A percentile compares a stretch with the other conserved stretches of the same genome.
phyloP scores from a whole-genome alignment of 805 yeast genomes.

The Ogataea ramenticola region DNA sequence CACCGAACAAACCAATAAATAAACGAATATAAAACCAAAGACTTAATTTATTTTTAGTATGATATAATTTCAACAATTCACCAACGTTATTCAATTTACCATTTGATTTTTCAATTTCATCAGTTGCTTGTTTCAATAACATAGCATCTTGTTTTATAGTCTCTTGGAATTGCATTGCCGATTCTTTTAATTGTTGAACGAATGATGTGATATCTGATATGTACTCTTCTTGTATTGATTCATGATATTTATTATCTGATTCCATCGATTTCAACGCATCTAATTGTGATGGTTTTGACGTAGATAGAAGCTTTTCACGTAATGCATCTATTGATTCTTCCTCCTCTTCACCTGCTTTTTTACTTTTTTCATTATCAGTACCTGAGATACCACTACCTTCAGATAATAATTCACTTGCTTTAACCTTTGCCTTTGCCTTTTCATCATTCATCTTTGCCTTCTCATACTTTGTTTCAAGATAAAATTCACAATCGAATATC shows the following conservation, averaged over 20 bases:
- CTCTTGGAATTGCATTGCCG: conserved; percentile 26
- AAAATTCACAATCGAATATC: not conserved
- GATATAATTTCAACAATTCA: conserved; percentile 19
- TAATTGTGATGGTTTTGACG: conserved; percentile 16
- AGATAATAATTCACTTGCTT: not conserved
- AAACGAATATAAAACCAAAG: conserved; percentile 26
- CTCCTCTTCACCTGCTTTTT: conserved; percentile 1
- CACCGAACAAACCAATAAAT: conserved; percentile 12
- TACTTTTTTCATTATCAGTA: too few species aligned
- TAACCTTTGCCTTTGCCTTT: not conserved
- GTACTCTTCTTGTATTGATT: conserved; percentile 24
- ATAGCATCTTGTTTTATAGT: conserved; percentile 24
- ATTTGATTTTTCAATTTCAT: conserved; percentile 24
- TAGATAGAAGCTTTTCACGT: conserved; percentile 21
- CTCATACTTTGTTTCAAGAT: not conserved
- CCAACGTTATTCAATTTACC: conserved; percentile 23
- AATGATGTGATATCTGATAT: conserved; percentile 24
- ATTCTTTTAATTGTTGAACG: conserved; percentile 22
- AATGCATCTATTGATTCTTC: conserved; percentile 22
- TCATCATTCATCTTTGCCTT: not conserved
- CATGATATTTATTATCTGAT: conserved; percentile 23
- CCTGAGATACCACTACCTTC: too few species aligned
- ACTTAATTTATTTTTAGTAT: conserved; percentile 25
- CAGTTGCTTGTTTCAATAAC: conserved; percentile 25
- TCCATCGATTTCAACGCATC: conserved; percentile 19